Conservation (phyloP, 1,284 basidiomycete species). For the Marasmius fiardii region DNA sequence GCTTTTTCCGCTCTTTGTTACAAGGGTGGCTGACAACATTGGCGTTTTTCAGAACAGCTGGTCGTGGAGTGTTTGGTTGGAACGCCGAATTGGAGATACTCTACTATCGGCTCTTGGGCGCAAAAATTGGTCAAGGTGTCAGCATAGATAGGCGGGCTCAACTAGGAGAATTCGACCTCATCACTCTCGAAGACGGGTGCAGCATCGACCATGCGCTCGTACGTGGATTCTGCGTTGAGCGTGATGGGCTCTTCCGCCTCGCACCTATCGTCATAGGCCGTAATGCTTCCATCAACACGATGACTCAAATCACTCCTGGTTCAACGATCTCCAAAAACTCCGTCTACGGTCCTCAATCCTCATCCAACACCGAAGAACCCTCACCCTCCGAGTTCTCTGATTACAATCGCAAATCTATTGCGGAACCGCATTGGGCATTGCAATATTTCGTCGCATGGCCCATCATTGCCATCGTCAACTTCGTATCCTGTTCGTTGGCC, state of each 20-base stretch:
- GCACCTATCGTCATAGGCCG: constrained; percentile 35
- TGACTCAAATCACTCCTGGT: constrained; percentile 40
- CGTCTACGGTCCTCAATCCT: constrained; percentile 43
- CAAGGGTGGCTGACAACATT: background rate
- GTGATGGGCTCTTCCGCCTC: constrained; percentile 38
- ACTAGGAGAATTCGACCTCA: constrained; percentile 39
- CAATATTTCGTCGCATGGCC: constrained; percentile 36
- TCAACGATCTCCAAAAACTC: constrained; percentile 30
- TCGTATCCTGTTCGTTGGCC: constrained; percentile 14
- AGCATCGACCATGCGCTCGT: constrained; percentile 35
- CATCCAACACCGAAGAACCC: constrained; percentile 35
- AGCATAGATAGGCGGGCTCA: constrained; percentile 31
- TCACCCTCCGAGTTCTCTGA: constrained; percentile 32
- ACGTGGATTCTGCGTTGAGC: constrained; percentile 43
- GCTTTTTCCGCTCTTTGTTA: constrained; percentile 15
- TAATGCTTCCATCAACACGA: constrained; percentile 38
- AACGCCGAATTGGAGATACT: constrained; percentile 32
- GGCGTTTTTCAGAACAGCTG: constrained; percentile 24
- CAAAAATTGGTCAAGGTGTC: constrained; percentile 37
- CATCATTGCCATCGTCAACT: constrained; percentile 28
- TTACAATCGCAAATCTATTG: constrained; percentile 33
- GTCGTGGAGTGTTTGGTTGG: constrained; percentile 37
- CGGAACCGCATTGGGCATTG: constrained; percentile 28
- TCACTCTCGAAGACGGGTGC: constrained; percentile 38
- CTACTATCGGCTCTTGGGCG: constrained; percentile 42